phyloP scores from a whole-genome alignment of 108 stramenopile genomes.

The Nitzschia sp. region DNA sequence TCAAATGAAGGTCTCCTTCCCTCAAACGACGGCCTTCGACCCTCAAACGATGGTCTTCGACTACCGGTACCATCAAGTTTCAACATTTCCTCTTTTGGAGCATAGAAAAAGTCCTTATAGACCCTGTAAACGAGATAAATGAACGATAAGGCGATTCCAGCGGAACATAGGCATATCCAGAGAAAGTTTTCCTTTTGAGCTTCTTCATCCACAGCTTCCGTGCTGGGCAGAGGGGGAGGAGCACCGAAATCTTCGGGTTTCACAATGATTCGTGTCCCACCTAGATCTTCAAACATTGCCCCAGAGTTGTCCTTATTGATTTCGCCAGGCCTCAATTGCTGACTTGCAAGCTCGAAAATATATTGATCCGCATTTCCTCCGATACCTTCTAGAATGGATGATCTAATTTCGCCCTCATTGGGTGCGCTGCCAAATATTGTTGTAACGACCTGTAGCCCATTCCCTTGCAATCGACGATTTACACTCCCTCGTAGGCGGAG shows the following conservation, averaged over 20 bases:
- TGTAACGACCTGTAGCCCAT: not conserved
- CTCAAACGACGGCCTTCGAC: not conserved
- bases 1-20: not conserved
- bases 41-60: slow-evolving; percentile 2
- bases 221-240: not conserved
- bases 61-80: not conserved
- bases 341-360: not conserved
- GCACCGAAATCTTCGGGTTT: not conserved
- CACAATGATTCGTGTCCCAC: not conserved
- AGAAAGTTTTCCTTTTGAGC: not conserved
- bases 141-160: slow-evolving; percentile 5
- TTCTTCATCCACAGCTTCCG: not conserved
- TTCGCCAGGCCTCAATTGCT: slow-evolving; percentile 11
- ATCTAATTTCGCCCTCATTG: not conserved
- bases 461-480: not conserved
- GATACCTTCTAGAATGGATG: slow-evolving; percentile 11
- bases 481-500: not conserved
- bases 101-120: slow-evolving; percentile 23
- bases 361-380: slow-evolving; percentile 11
- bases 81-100: not conserved
- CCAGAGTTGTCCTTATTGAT: slow-evolving; percentile 8
- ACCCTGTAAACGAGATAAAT: slow-evolving; percentile 21
- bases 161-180: not conserved
- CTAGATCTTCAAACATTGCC: slow-evolving; percentile 5
- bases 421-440: slow-evolving; percentile 4